These are phyloP conservation scores for Phalaenopsis equestris DNA, from an alignment of 106 monocot genomes.

Conservation along the genomic window DNA sequence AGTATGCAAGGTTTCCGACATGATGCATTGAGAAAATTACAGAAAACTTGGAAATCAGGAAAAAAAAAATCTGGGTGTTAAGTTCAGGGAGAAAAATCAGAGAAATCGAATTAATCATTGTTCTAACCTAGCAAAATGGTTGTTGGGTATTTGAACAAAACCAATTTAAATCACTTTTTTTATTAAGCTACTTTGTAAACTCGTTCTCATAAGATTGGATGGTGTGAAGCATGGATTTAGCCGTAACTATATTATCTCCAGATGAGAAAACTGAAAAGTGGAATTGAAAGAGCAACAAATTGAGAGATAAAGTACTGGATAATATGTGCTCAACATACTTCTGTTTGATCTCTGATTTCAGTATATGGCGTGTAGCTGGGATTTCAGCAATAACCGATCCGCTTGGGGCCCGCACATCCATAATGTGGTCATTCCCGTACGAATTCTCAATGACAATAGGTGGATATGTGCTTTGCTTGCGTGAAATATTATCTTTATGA, in stretches of 20 bases:
- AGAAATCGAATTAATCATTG: neutral
- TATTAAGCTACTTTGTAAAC: neutral
- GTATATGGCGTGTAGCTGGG: neutral
- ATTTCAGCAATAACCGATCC: neutral
- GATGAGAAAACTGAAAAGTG: neutral
- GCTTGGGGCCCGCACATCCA: neutral
- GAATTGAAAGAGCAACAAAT: neutral
- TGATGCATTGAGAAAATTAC: neutral
- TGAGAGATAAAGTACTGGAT: neutral
- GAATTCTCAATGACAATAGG: neutral
- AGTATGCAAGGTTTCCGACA: neutral
- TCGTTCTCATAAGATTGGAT: neutral
- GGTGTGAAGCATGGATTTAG: neutral
- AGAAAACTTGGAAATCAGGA: neutral
- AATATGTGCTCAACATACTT: neutral
- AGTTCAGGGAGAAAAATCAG: neutral
- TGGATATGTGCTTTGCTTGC: slow-evolving; percentile 9
- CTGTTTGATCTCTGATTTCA: slow-evolving; percentile 7
- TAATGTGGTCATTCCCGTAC: neutral
- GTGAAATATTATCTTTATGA: slow-evolving; percentile 6
- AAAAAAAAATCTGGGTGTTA: too few species aligned
- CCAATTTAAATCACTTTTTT: neutral
- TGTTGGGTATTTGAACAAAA: neutral
- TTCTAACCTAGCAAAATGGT: neutral
- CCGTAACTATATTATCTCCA: neutral